phyloP scores from a whole-genome alignment of 305 asterid species.

The Petunia hybrid region DNA sequence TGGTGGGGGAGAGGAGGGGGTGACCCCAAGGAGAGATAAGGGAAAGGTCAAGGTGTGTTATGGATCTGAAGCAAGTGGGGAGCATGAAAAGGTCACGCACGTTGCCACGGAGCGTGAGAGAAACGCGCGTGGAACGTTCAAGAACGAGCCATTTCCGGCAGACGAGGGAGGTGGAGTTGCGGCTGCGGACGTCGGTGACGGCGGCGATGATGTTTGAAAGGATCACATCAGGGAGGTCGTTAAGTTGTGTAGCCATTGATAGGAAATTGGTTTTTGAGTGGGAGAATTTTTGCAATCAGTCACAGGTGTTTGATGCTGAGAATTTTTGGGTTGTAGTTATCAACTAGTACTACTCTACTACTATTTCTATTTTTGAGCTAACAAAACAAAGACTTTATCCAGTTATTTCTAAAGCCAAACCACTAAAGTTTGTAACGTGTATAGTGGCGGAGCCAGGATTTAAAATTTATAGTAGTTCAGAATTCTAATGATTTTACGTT shows the following conservation, averaged over 20 bases:
- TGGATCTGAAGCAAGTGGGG: conserved; percentile 69
- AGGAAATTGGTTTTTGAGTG: background rate
- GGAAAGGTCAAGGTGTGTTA: conserved; percentile 79
- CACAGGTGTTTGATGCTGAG: background rate
- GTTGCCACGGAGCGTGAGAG: conserved; percentile 88
- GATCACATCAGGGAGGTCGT: conserved; percentile 81
- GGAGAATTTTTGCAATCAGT: background rate
- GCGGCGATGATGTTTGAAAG: conserved; percentile 75
- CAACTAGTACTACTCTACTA: too few species aligned
- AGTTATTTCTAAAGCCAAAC: too few species aligned
- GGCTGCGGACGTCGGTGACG: conserved; percentile 73
- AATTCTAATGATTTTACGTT: too few species aligned
- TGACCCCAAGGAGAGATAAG: conserved; percentile 92
- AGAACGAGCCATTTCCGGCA: conserved; percentile 66
- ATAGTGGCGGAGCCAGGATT: too few species aligned
- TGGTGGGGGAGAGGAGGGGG: conserved; percentile 64
- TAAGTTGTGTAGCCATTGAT: conserved; percentile 33
- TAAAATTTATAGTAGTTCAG: too few species aligned
- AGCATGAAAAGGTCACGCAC: conserved; percentile 65
- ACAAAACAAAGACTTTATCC: too few species aligned
- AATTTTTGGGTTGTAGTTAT: background rate
- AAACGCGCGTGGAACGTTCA: conserved; percentile 79
- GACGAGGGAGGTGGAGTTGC: conserved; percentile 77
- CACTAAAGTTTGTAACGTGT: too few species aligned
- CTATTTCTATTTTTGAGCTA: too few species aligned